A percentile compares a stretch with the other conserved stretches of the same genome.
Evolutionary conservation across 345 rosid genomes (phyloP).

Genomic region (Lumnitzera racemosa): DNA sequence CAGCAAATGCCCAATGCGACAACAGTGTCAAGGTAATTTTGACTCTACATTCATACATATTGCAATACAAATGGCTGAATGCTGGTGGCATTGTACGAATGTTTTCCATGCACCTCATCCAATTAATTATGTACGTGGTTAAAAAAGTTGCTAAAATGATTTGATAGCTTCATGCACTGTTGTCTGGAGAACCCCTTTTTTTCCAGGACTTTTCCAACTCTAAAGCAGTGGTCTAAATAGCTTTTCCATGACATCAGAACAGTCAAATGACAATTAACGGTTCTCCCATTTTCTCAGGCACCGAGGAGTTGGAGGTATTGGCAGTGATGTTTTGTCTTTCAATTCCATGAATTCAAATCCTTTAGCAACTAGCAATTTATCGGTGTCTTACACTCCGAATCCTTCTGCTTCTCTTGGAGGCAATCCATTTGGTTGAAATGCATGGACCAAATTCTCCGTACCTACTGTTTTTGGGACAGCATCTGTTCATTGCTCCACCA

Average conservation of each 20-base stretch:
- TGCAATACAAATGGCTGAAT: no score
- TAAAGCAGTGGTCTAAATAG: no score
- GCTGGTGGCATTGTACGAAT: neutral
- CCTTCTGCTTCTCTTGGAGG: slow-evolving; percentile 52
- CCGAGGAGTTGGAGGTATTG: slow-evolving; percentile 29
- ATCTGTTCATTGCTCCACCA: slow-evolving; percentile 31
- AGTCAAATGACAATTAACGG: neutral
- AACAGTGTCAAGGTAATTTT: slow-evolving; percentile 47
- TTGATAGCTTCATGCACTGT: no score
- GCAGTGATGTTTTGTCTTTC: slow-evolving; percentile 25
- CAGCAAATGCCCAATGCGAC: slow-evolving; percentile 44
- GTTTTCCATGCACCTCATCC: no score
- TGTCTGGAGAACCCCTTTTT: no score
- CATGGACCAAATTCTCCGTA: slow-evolving; percentile 5
- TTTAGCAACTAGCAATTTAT: slow-evolving; percentile 30
- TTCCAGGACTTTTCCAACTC: no score
- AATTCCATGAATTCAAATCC: slow-evolving; percentile 39
- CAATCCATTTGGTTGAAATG: slow-evolving; percentile 57
- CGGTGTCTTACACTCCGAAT: slow-evolving; percentile 28
- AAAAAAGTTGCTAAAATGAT: no score
- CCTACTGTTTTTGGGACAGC: slow-evolving; percentile 9
- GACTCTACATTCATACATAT: neutral
- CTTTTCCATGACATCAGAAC: no score
- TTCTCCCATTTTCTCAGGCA: slow-evolving; percentile 19
- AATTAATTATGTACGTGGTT: no score